Evolutionary conservation across 306 rosid species (phyloP).

Genomic region (Dalbergia cochinchinensis): DNA sequence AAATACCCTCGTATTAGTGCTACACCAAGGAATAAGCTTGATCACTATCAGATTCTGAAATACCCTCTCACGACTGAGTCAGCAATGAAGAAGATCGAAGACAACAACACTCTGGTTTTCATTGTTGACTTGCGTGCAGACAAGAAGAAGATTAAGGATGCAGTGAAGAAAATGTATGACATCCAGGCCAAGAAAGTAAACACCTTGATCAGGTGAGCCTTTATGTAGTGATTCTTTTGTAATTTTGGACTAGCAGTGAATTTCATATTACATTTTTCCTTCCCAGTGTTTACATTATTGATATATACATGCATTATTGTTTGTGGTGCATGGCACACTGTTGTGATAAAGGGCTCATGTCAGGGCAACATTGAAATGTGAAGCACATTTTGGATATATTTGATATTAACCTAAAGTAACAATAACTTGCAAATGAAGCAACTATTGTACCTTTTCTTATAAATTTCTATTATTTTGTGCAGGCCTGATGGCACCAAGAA

Average conservation of each 20-base stretch:
- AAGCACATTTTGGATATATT: neutral
- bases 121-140: constrained; percentile 88
- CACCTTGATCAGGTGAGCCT: constrained; percentile 79
- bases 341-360: neutral
- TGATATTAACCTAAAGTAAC: neutral
- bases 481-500: constrained; percentile 97
- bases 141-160: constrained; percentile 92
- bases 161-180: constrained; percentile 90
- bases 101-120: constrained; percentile 86
- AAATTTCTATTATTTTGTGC: constrained; percentile 21
- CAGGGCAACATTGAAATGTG: neutral
- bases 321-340: neutral
- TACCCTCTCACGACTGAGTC: constrained; percentile 91
- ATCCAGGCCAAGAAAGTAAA: constrained; percentile 91
- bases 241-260: neutral
- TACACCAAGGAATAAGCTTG: constrained; percentile 87
- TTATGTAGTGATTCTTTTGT: neutral
- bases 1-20: constrained; percentile 91
- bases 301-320: neutral
- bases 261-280: neutral
- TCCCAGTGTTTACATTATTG: neutral
- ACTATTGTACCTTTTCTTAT: neutral
- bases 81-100: constrained; percentile 93
- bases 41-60: constrained; percentile 79
- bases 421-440: neutral